Percentiles rank a stretch among this genome's conserved stretches.
Conservation (phyloP, 192 early-diverging fungal species). For the Kappamyces sp. region DNA sequence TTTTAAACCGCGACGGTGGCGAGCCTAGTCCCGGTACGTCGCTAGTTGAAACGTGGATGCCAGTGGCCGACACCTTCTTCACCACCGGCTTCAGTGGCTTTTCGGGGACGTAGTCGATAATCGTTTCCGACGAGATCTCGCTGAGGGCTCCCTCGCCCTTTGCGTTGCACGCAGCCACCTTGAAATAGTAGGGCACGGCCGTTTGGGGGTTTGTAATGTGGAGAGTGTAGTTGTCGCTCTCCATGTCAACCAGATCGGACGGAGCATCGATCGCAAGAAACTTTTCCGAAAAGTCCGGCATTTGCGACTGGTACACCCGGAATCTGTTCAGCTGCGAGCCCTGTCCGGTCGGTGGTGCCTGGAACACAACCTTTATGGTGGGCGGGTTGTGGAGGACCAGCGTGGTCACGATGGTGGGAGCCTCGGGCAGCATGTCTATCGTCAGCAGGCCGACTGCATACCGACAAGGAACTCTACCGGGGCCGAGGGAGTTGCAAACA, state of each 20-base stretch:
- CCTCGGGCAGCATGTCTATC: conserved; percentile 22
- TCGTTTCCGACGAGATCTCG: conserved; percentile 13
- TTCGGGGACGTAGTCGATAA: conserved; percentile 26
- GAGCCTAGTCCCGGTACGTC: not conserved
- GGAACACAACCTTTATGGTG: conserved; percentile 19
- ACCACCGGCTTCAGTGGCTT: conserved; percentile 23
- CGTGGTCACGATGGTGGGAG: conserved; percentile 14
- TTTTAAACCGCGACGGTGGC: not conserved
- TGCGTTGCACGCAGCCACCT: conserved; percentile 30
- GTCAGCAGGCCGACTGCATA: conserved; percentile 8
- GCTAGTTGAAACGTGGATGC: conserved; percentile 16
- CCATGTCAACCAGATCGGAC: conserved; percentile 3
- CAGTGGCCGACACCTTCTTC: conserved; percentile 19
- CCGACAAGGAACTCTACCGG: conserved; percentile 26
- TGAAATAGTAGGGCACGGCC: conserved; percentile 34
- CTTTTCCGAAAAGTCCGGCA: conserved; percentile 20
- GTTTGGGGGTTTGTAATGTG: conserved; percentile 19
- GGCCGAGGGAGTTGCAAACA: conserved; percentile 24
- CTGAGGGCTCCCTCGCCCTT: conserved; percentile 27
- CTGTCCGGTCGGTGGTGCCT: not conserved
- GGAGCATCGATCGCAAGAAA: conserved; percentile 25
- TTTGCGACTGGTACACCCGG: conserved; percentile 33
- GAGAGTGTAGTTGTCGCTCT: conserved; percentile 5
- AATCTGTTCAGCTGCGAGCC: conserved; percentile 20
- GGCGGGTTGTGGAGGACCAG: conserved; percentile 14